These are phyloP conservation scores for Anacardium occidentale DNA, from an alignment of 345 rosid species.

Conservation along the genomic window DNA sequence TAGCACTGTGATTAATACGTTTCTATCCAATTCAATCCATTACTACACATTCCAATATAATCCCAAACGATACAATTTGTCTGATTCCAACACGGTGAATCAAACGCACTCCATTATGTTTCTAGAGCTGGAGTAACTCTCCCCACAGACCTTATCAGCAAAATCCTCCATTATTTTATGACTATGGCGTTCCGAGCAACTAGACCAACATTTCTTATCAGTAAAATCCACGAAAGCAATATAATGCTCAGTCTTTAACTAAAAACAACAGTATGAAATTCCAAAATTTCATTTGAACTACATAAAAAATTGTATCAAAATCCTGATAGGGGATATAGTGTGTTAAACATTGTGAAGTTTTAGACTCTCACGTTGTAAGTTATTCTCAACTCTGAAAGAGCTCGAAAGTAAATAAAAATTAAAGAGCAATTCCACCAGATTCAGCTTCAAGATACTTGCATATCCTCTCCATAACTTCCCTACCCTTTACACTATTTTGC, in stretches of 20 bases:
- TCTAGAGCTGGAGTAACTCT: no score
- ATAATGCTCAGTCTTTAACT: neutral
- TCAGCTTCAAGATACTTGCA: conserved; percentile 95
- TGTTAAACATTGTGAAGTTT: neutral
- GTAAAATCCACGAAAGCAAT: neutral
- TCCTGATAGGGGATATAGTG: neutral
- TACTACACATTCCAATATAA: no score
- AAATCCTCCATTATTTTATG: no score
- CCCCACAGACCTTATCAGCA: no score
- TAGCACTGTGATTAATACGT: no score
- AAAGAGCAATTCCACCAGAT: conserved; percentile 55
- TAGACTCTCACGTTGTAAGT: neutral
- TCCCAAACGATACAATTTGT: no score
- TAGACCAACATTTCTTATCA: neutral
- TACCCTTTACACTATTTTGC: conserved; percentile 88
- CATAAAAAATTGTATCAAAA: conserved; percentile 10
- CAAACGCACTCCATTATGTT: no score
- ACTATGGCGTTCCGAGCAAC: no score
- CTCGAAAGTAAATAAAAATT: conserved; percentile 23
- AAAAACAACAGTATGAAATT: neutral
- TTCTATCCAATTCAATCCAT: no score
- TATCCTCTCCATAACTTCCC: conserved; percentile 97
- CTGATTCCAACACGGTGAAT: no score
- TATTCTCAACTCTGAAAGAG: conserved; percentile 18
- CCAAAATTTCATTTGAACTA: neutral